Evolutionary conservation across 768 basidiomycete genomes (phyloP).

Genomic region (Lactarius hatsudake): DNA sequence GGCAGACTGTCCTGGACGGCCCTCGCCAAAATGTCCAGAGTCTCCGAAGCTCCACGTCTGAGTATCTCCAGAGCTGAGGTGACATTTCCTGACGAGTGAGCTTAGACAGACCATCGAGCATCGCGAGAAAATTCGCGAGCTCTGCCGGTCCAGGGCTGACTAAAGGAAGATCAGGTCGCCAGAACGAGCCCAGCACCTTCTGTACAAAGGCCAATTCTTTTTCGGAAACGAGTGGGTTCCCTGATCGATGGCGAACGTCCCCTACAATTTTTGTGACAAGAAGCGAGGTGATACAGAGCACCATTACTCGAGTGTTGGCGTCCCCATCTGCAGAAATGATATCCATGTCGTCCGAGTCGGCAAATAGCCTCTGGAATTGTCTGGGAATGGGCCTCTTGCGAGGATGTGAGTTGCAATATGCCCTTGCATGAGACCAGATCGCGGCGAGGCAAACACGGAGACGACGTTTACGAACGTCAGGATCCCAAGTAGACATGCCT

Average conservation of each 20-base stretch:
- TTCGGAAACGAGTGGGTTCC: background rate
- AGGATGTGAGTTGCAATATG: background rate
- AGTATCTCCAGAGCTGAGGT: background rate
- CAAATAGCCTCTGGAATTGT: background rate
- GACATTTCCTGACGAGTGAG: background rate
- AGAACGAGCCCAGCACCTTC: background rate
- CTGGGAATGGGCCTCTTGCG: background rate
- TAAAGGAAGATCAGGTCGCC: background rate
- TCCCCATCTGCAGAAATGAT: background rate
- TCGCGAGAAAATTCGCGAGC: background rate
- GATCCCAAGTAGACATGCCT: background rate
- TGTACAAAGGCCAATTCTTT: background rate
- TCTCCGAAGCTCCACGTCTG: background rate
- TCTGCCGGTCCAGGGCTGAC: background rate
- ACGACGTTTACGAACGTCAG: background rate
- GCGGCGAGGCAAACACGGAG: conserved; percentile 1
- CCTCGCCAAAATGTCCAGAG: background rate
- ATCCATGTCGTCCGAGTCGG: conserved; percentile 1
- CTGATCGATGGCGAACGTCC: background rate
- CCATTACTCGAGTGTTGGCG: background rate
- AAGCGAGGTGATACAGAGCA: background rate
- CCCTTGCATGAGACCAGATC: background rate
- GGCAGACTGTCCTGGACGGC: background rate
- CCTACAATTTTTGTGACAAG: background rate
- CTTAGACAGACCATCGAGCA: background rate